Percentiles rank a stretch among this genome's conserved stretches.
Conservation (phyloP, 2,329 filamentous ascomycete genomes). For the Dryadomyces quercus-mongolicae region DNA sequence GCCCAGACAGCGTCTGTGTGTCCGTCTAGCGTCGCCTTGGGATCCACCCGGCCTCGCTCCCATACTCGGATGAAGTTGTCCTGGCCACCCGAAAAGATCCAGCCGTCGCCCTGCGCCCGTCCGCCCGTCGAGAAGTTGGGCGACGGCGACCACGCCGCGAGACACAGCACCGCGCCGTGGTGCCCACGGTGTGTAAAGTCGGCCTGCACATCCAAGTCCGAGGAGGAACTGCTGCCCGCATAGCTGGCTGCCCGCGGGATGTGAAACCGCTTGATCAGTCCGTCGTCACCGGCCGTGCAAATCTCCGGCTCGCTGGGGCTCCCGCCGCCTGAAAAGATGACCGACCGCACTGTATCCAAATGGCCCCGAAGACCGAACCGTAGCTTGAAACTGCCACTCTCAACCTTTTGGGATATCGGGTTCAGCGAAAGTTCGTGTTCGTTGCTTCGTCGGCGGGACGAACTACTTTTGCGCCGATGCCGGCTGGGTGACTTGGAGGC, state of each 20-base stretch:
- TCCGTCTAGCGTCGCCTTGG: conserved; percentile 86
- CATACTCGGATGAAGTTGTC: conserved; percentile 89
- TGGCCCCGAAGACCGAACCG: conserved; percentile 86
- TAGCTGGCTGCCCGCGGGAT: conserved; percentile 62
- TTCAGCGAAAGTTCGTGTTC: conserved; percentile 52
- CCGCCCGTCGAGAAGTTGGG: conserved; percentile 85
- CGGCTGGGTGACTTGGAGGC: conserved; percentile 70
- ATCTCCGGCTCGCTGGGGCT: conserved; percentile 94
- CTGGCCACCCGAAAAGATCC: conserved; percentile 96
- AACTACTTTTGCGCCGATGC: conserved; percentile 71
- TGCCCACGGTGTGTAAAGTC: conserved; percentile 96
- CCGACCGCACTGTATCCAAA: conserved; percentile 82
- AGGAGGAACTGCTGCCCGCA: conserved; percentile 31
- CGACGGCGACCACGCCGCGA: conserved; percentile 78
- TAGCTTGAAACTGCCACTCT: conserved; percentile 76
- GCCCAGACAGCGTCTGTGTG: conserved; percentile 96
- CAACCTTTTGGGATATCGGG: conserved; percentile 42
- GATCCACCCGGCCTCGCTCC: conserved; percentile 89
- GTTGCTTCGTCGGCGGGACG: conserved; percentile 56
- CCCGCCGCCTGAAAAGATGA: conserved; percentile 93
- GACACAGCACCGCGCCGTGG: conserved; percentile 73
- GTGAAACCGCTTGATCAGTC: conserved; percentile 92
- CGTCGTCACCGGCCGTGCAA: conserved; percentile 90
- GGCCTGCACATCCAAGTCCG: conserved; percentile 80
- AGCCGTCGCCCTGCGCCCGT: conserved; percentile 80